Evolutionary conservation across 768 basidiomycete genomes (phyloP).

Genomic region (Gloeostereum incarnatum): DNA sequence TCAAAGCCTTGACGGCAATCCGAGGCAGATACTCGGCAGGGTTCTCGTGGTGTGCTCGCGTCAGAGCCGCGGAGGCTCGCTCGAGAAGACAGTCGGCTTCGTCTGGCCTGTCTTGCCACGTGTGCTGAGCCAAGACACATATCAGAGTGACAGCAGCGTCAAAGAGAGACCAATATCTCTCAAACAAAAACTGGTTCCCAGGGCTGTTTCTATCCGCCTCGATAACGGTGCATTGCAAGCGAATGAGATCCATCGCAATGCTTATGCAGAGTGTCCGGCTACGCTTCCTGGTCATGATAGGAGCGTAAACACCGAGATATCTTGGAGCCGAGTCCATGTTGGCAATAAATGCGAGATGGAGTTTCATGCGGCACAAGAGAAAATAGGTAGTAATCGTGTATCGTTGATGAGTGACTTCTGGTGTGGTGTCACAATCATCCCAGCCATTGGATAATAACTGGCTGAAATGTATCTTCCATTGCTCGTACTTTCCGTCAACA

Average conservation of each 20-base stretch:
- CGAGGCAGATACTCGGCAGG: conserved; percentile 28
- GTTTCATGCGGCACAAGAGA: conserved; percentile 31
- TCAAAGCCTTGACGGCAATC: conserved; percentile 29
- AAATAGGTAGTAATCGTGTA: conserved; percentile 39
- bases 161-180: conserved; percentile 31
- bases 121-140: conserved; percentile 28
- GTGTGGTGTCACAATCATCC: no score
- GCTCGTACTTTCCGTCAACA: conserved; percentile 30
- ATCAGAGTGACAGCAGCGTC: conserved; percentile 38
- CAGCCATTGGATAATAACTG: no score
- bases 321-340: conserved; percentile 14
- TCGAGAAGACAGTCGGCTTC: conserved; percentile 29
- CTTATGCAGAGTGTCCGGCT: conserved; percentile 28
- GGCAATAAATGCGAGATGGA: conserved; percentile 33
- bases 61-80: conserved; percentile 26
- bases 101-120: conserved; percentile 25
- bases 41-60: conserved; percentile 18
- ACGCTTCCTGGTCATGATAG: conserved; percentile 18
- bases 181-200: conserved; percentile 29
- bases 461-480: conserved; percentile 34
- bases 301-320: conserved; percentile 8
- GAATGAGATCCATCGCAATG: conserved; percentile 31
- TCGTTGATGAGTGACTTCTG: conserved; percentile 29
- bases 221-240: conserved; percentile 30
- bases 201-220: conserved; percentile 8